Evolutionary conservation across 2,329 filamentous ascomycete species (phyloP), one percentile per base, ranked within the genome.

Genomic region (Penicillium capsulatum): DNA sequence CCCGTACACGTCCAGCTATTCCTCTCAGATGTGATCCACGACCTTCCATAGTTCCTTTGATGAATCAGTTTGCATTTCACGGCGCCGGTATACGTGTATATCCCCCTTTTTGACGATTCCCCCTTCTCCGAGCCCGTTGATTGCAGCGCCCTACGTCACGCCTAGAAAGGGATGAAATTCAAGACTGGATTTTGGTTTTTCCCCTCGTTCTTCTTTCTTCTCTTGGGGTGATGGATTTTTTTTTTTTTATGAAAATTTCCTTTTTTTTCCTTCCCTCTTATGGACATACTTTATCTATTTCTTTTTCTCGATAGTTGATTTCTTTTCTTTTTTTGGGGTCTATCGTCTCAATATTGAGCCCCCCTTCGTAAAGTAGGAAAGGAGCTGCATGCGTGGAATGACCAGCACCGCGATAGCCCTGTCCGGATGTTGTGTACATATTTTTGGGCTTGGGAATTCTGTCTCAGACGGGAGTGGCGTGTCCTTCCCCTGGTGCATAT

Each of bases 11-110:
- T 47, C 48, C 10, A 49, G 41, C 24, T 54, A 47, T 38, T 41
- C 47, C 17, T 49, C 50, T 14, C 44, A 37, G 31, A 52, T 51
- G 47, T 48, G 47, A 45, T 48, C 36, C 24, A 40, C 17, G 28
- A 38, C 24, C 16, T 35, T 36, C 33, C 26, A 7, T 34, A 30
- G 24, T 31, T 37, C 28, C 14, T 31, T 35, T 31, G 24, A 20
- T 30, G 30, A 13, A 6, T n/a, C 42, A 27, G 13, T 38, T 40
- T 36, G 34, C 37, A 47, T 42, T 45, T 37, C 31, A 34, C 36
- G 38, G 37, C 34, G 37, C 37, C 19, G 40, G 39, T 44, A 31
- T 26, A 43, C 38, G 39, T 43, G 42, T 47, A 49, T 44, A 47
- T 41, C 40, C 44, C 39, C 36, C 41, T 27, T 39, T 32, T 15